Evolutionary conservation across 1,284 basidiomycete species (phyloP).

Genomic region (Irpex rosettiformis): DNA sequence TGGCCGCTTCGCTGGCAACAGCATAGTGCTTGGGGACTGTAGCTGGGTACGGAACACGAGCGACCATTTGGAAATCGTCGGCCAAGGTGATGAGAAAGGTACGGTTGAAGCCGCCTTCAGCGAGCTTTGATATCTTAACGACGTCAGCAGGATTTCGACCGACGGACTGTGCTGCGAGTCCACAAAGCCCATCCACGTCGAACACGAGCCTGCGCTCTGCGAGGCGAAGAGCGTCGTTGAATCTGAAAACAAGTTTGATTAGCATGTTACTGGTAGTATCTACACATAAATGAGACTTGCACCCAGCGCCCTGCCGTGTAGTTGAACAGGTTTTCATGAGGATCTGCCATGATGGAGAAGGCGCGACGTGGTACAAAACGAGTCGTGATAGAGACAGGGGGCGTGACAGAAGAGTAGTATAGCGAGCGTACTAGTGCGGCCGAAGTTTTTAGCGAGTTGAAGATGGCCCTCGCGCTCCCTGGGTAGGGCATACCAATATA

Average conservation of each 20-base stretch:
- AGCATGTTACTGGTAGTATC: conserved; percentile 22
- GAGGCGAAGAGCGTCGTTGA: conserved; percentile 39
- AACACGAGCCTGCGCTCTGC: conserved; percentile 38
- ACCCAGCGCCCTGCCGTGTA: conserved; percentile 38
- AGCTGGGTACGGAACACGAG: conserved; percentile 42
- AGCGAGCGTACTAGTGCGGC: too few species aligned
- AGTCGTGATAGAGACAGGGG: too few species aligned
- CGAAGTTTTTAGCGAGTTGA: too few species aligned
- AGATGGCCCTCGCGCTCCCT: too few species aligned
- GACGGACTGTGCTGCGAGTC: conserved; percentile 41
- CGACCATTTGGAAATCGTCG: conserved; percentile 37
- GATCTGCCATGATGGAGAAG: conserved; percentile 28
- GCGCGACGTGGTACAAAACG: too few species aligned
- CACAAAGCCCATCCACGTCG: conserved; percentile 34
- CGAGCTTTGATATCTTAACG: conserved; percentile 33
- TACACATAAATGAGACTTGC: conserved; percentile 31
- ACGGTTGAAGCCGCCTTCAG: conserved; percentile 38
- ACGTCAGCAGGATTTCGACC: conserved; percentile 29
- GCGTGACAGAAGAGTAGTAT: too few species aligned
- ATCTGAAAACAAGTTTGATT: conserved; percentile 26
- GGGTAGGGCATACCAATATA: too few species aligned
- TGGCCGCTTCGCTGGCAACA: conserved; percentile 33
- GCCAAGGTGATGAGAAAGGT: conserved; percentile 40
- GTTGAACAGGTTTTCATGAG: conserved; percentile 33
- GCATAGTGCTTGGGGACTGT: conserved; percentile 38